A percentile compares a stretch with the other conserved stretches of the same genome.
These are phyloP conservation scores for Gloeophyllum trabeum DNA, from an alignment of 768 basidiomycete species.

Conservation along the genomic window DNA sequence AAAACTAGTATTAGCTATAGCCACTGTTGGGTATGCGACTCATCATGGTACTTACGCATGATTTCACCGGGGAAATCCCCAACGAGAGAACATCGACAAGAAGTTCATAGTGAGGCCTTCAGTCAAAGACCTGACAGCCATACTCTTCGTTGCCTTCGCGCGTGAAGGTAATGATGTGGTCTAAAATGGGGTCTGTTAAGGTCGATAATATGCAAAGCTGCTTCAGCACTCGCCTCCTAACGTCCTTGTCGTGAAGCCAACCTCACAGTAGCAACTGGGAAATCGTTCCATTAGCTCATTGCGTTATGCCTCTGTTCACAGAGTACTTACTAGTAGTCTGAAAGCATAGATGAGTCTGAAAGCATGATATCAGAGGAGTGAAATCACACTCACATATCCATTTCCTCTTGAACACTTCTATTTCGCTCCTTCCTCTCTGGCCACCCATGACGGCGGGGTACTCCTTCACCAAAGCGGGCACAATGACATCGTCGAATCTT, in stretches of 20 bases:
- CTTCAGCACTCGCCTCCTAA: slow-evolving; percentile 39
- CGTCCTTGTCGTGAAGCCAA: slow-evolving; percentile 58
- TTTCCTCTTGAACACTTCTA: slow-evolving; percentile 66
- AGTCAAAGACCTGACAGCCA: slow-evolving; percentile 31
- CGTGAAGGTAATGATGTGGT: slow-evolving; percentile 55
- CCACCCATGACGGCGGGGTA: slow-evolving; percentile 45
- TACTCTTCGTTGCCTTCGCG: slow-evolving; percentile 53
- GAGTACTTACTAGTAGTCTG: slow-evolving; percentile 38
- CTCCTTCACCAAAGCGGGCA: slow-evolving; percentile 46
- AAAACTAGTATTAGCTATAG: too few relatives aligned
- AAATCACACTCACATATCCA: slow-evolving; percentile 46
- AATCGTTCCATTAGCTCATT: too few relatives aligned
- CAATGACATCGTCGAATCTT: slow-evolving; percentile 45
- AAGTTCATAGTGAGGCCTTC: too few relatives aligned
- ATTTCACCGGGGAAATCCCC: too few relatives aligned
- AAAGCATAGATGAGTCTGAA: slow-evolving; percentile 2
- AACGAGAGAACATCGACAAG: too few relatives aligned
- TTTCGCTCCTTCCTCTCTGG: slow-evolving; percentile 31
- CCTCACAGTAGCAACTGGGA: slow-evolving; percentile 56
- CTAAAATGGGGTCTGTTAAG: slow-evolving; percentile 17
- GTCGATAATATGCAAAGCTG: slow-evolving; percentile 4
- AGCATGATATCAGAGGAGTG: slow-evolving; percentile 1
- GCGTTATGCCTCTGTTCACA: not conserved
- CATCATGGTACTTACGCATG: too few relatives aligned
- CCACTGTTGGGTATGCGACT: too few relatives aligned